Evolutionary conservation across 495 filamentous ascomycete genomes (phyloP), one percentile per base, ranked within the genome.

Genomic region (Jackrogersella multiformis): DNA sequence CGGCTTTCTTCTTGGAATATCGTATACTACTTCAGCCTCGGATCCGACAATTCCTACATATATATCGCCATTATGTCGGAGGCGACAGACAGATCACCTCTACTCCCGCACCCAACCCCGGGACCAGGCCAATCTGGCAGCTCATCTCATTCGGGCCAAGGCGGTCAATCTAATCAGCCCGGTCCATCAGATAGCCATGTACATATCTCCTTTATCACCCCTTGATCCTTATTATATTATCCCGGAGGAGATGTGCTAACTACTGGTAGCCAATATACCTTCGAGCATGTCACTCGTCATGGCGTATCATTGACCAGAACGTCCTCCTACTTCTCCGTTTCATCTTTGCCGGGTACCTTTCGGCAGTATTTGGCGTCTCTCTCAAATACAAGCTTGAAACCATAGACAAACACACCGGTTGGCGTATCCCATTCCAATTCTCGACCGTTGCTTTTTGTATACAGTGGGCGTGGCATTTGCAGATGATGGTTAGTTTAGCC

Each of bases 211-310:
- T 34, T 51, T 67, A 15, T 21, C 16, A 2, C 38, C 9, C 38
- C 53, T 52, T 20, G 0, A 15, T 28, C 30, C 45, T 1, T 35
- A 32, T 35, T 4, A 12, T 26, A 18, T 38, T 36, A n/a, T 44
- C 0, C 46, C 32, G 6, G 4, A 36, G n/a, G 24, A 21, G 41
- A 35, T 61, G 8, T 21, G 30, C 68, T 77, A 38, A 78, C 65
- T 10, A 6, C 2, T 8, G 35, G 15, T 55, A 83, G 76, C 74
- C 82, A 3, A 83, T 85, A 58, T 83, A 81, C 61, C 74, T 82
- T 28, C 79, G 82, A 39, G 79, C 79, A 24, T 85, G 82, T 63
- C 83, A 85, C 58, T 85, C 84, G 6, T 77, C 81, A 53, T 85
- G 81, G 78, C 38, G 61, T 23, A 68, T 59, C 32, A 70, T 86